Evolutionary conservation across 495 filamentous ascomycete species (phyloP).

Genomic region (Neurospora africana): DNA sequence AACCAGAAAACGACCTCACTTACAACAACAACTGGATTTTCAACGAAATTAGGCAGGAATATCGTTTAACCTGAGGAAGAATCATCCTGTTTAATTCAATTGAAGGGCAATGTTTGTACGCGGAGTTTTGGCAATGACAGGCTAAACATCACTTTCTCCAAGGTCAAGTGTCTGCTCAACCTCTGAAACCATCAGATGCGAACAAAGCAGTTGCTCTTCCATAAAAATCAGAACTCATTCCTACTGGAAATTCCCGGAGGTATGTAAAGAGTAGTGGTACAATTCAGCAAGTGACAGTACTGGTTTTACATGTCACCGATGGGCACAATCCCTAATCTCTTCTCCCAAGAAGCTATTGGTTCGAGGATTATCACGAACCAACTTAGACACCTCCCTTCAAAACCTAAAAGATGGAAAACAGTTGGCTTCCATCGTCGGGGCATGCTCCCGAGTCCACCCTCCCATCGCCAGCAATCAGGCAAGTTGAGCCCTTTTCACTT

Average conservation of each 20-base stretch:
- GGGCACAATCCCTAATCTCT: background rate
- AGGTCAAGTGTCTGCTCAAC: background rate
- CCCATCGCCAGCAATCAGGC: constrained; percentile 28
- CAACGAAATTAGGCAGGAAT: background rate
- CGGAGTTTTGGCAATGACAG: background rate
- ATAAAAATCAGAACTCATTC: background rate
- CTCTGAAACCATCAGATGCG: background rate
- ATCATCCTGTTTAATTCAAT: background rate
- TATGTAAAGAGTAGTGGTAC: background rate
- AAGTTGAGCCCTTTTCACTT: constrained; percentile 29
- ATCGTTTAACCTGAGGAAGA: too few relatives aligned
- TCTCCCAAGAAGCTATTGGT: background rate
- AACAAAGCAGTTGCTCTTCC: background rate
- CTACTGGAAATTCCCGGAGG: background rate
- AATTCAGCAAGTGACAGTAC: background rate
- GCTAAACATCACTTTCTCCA: background rate
- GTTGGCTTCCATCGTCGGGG: constrained; percentile 28
- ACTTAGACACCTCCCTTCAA: background rate
- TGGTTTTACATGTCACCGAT: background rate
- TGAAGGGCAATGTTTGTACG: background rate
- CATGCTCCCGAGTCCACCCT: constrained; percentile 34
- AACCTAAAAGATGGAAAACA: constrained; percentile 34
- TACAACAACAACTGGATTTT: background rate
- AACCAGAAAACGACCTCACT: background rate
- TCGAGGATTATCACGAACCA: background rate